A percentile compares a stretch with the other conserved stretches of the same genome.
These are phyloP conservation scores for Magnaporthales sp. DNA, from an alignment of 2,329 filamentous ascomycete species.

Conservation along the genomic window DNA sequence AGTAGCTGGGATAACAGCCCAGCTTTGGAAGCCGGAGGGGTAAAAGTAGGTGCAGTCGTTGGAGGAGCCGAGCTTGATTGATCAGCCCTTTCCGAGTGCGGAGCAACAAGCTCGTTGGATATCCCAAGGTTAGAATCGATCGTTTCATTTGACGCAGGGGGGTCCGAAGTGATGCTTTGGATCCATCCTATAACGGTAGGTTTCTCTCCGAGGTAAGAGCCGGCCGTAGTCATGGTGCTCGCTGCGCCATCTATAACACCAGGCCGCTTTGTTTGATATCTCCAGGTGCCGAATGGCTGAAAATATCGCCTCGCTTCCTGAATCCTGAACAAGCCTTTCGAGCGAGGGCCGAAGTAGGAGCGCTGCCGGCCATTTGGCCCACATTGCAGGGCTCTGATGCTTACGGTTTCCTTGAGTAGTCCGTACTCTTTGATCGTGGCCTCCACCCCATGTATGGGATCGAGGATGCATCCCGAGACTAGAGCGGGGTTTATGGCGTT, in stretches of 20 bases:
- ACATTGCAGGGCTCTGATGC: conserved; percentile 1
- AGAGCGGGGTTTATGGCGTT: conserved; percentile 19
- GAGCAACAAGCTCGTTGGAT: neutral
- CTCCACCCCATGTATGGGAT: conserved; percentile 10
- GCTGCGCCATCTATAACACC: neutral
- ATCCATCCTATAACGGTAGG: neutral
- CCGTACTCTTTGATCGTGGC: conserved; percentile 11
- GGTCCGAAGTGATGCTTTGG: neutral
- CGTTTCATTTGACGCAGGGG: neutral
- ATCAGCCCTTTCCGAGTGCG: too few relatives aligned
- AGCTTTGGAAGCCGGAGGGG: too few relatives aligned
- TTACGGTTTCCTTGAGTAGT: conserved; percentile 14
- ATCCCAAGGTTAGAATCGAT: neutral
- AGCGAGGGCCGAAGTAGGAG: conserved; percentile 15
- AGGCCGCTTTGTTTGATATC: conserved; percentile 3
- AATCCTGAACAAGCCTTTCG: conserved; percentile 9
- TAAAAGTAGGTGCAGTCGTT: too few relatives aligned
- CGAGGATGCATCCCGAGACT: conserved; percentile 18
- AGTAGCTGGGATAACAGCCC: neutral
- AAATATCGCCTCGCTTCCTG: conserved; percentile 8
- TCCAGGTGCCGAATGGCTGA: conserved; percentile 8
- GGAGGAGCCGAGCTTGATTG: neutral
- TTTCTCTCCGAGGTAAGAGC: neutral
- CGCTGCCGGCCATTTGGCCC: neutral
- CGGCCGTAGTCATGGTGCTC: neutral